These are phyloP conservation scores for Biscutella auriculata DNA, from an alignment of 441 rosid species.

Conservation along the genomic window DNA sequence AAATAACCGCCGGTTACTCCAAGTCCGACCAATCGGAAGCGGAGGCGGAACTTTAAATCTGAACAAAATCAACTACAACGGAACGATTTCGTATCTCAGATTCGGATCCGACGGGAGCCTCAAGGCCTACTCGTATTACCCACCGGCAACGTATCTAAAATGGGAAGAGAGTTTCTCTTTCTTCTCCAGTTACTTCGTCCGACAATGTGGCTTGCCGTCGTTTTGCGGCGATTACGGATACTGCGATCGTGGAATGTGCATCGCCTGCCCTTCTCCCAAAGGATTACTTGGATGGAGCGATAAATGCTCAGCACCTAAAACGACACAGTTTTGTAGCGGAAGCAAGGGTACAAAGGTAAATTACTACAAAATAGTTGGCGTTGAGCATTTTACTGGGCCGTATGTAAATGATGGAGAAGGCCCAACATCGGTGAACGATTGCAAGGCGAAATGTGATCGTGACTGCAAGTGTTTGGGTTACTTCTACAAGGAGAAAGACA, in stretches of 20 bases:
- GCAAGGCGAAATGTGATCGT: conserved; percentile 17
- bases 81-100: too few species aligned
- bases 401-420: conserved; percentile 19
- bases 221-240: conserved; percentile 26
- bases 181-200: conserved; percentile 18
- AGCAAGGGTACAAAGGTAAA: not conserved
- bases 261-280: conserved; percentile 22
- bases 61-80: too few species aligned
- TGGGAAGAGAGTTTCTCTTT: conserved; percentile 31
- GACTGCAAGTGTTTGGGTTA: conserved; percentile 33
- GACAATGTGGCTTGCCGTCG: conserved; percentile 26
- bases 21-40: too few species aligned
- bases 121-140: too few species aligned
- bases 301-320: conserved; percentile 9
- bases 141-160: conserved; percentile 5
- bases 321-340: not conserved
- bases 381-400: conserved; percentile 26
- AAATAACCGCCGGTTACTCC: too few species aligned
- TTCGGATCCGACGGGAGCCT: too few species aligned
- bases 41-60: too few species aligned
- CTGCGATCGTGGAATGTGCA: conserved; percentile 26
- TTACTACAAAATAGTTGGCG: conserved; percentile 26
- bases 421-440: conserved; percentile 18
- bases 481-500: conserved; percentile 21
- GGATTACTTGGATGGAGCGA: conserved; percentile 31